These are phyloP conservation scores for Venturia nashicola DNA, from an alignment of 2,329 filamentous ascomycete species.

Conservation along the genomic window DNA sequence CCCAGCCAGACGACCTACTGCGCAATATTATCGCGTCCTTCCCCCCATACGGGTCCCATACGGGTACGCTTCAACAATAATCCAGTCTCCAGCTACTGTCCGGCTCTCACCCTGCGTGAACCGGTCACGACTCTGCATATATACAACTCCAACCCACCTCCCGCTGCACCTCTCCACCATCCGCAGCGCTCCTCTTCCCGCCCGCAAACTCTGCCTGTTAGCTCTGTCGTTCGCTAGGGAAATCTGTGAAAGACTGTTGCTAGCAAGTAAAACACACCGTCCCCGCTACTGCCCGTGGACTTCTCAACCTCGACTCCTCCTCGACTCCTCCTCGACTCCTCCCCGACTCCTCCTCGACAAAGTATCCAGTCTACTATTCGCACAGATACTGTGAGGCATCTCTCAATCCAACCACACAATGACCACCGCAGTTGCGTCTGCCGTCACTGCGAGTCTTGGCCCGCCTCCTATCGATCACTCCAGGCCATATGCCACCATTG, in stretches of 20 bases:
- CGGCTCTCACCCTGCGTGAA: background rate
- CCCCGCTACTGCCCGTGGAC: background rate
- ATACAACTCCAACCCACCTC: background rate
- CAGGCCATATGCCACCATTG: slow-evolving; percentile 32
- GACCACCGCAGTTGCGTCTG: slow-evolving; percentile 35
- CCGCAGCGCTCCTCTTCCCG: background rate
- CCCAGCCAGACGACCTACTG: background rate
- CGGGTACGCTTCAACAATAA: too few relatives aligned
- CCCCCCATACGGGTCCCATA: background rate
- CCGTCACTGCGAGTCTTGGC: slow-evolving; percentile 25
- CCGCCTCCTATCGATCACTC: slow-evolving; percentile 21
- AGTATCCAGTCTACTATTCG: background rate
- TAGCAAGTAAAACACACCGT: background rate
- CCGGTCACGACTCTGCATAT: background rate
- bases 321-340: background rate
- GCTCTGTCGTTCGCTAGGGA: slow-evolving; percentile 20
- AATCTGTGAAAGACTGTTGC: too few relatives aligned
- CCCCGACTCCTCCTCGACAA: background rate
- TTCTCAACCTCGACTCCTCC: background rate
- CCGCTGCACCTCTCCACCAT: background rate
- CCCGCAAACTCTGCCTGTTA: slow-evolving; percentile 35
- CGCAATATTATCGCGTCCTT: background rate
- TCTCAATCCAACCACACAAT: slow-evolving; percentile 19
- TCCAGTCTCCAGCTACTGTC: background rate
- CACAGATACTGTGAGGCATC: background rate